Evolutionary conservation across 2,329 filamentous ascomycete species (phyloP).

Genomic region (Fusarium zealandicum): DNA sequence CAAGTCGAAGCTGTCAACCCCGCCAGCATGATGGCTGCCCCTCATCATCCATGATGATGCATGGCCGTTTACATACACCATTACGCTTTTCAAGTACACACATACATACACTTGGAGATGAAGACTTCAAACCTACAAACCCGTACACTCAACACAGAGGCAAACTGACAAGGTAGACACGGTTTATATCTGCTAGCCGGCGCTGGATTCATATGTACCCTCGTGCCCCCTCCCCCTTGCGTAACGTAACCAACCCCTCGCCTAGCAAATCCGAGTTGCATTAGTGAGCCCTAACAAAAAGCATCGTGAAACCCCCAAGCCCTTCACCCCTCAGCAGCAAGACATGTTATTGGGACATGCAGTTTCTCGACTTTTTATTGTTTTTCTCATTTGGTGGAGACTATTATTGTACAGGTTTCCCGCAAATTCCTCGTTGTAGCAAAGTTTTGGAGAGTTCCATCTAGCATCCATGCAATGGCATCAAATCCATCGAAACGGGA

Average conservation of each 20-base stretch:
- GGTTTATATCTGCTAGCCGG: background rate
- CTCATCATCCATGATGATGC: too few species aligned
- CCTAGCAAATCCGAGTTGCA: conserved; percentile 3
- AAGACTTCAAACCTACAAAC: too few species aligned
- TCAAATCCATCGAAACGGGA: background rate
- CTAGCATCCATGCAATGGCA: conserved; percentile 30
- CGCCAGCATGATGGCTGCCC: conserved; percentile 21
- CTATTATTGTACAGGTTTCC: conserved; percentile 41
- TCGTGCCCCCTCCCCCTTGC: background rate
- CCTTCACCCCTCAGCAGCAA: background rate
- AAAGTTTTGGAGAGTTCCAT: conserved; percentile 34
- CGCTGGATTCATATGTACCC: background rate
- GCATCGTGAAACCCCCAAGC: background rate
- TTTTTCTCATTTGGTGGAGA: conserved; percentile 25
- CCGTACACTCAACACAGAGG: too few species aligned
- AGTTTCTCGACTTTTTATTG: conserved; percentile 29
- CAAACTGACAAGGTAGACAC: too few species aligned
- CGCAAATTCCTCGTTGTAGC: conserved; percentile 18
- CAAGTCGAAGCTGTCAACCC: conserved; percentile 6
- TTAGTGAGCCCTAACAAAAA: conserved; percentile 32
- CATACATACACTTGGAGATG: too few species aligned
- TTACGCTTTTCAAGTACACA: too few species aligned
- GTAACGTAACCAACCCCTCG: background rate
- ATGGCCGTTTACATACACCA: too few species aligned
- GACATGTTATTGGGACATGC: background rate